Conservation (phyloP, 768 basidiomycete species). For the Lactarius quietus region DNA sequence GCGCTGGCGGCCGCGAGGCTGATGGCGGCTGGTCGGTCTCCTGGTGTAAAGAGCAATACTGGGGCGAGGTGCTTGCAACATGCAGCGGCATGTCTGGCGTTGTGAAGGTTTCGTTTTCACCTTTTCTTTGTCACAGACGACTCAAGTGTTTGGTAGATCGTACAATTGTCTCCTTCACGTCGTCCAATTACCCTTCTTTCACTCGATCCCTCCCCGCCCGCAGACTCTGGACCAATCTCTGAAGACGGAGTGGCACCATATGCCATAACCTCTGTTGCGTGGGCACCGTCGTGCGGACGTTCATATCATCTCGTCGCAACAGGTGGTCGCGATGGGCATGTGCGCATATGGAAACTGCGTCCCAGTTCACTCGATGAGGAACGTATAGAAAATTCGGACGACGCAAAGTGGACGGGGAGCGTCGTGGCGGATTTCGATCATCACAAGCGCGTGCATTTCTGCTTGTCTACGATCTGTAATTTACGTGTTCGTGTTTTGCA, state of each 20-base stretch:
- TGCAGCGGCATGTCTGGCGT: slow-evolving; percentile 67
- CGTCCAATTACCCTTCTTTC: slow-evolving; percentile 62
- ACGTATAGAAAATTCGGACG: slow-evolving; percentile 39
- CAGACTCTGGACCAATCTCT: slow-evolving; percentile 31
- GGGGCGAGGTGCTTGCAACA: slow-evolving; percentile 87
- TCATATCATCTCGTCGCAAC: slow-evolving; percentile 94
- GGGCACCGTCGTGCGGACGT: slow-evolving; percentile 93
- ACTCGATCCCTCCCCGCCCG: slow-evolving; percentile 49
- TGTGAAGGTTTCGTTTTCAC: slow-evolving; percentile 56
- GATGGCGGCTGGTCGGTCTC: slow-evolving; percentile 91
- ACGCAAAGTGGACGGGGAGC: slow-evolving; percentile 66
- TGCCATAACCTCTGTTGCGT: slow-evolving; percentile 80
- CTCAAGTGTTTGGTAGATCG: slow-evolving; percentile 47
- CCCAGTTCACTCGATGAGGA: slow-evolving; percentile 46
- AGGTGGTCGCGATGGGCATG: slow-evolving; percentile 81
- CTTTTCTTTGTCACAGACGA: slow-evolving; percentile 1
- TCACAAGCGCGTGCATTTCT: slow-evolving; percentile 53
- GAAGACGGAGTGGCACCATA: slow-evolving; percentile 42
- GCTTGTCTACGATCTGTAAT: not conserved
- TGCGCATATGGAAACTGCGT: slow-evolving; percentile 84
- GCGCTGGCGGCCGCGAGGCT: slow-evolving; percentile 67
- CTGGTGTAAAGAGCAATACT: slow-evolving; percentile 96
- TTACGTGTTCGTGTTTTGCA: slow-evolving; percentile 5
- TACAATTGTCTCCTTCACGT: slow-evolving; percentile 66
- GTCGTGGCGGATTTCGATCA: slow-evolving; percentile 86